Base-by-base conservation (phyloP, 2,329 filamentous ascomycete species). In the Aspergillus fumigatus region DNA sequence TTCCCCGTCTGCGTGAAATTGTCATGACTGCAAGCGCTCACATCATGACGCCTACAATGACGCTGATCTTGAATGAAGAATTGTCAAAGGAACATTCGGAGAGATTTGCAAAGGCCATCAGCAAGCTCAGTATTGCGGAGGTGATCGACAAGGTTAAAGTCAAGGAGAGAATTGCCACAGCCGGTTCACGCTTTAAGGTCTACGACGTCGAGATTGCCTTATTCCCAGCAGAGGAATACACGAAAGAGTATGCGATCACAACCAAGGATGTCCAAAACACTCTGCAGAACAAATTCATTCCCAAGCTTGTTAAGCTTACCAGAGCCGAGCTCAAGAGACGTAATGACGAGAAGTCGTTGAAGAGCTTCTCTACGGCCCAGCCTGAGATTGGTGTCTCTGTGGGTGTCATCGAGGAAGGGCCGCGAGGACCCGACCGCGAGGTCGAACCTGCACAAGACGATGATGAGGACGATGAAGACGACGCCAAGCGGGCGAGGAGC, bases 1-100 rank as follows among this genome's bases (percentile, higher is more conserved):
- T 99, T 70, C 94, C 94, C 57, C 91, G 94, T 77, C 83, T 99
- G 21, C 84, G 94, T 78, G 94, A 99, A 82, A 97, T 99, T 67
- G 84, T 99, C 63, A 99, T 99, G 94, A 97, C 94, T 50, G 94
- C 94, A 26, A 94, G 90, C 70, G 84, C 87, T 52, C 84, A 88
- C 48, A 97, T 97, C 60, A 89, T 91, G 41, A 99, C 94, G 0
- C 94, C 94, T 1, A 85, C 73, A 7, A 77, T 76, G 75, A 94
- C 90, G 1, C 80, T 97, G 19, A 82, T 89, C 48, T 81, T 95
- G 29, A 89, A 89, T 65, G 80, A 86, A 23, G 88, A 92, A 65
- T 76, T 96, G 38, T 81, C 85, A 1, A 77, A 82, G 35, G 82
- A 85, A 4, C 84, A 92, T 53, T 86, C 85, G 8, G 86, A 92